These are phyloP conservation scores for Volvox africanus DNA, from an alignment of 139 green algal species.

Conservation along the genomic window DNA sequence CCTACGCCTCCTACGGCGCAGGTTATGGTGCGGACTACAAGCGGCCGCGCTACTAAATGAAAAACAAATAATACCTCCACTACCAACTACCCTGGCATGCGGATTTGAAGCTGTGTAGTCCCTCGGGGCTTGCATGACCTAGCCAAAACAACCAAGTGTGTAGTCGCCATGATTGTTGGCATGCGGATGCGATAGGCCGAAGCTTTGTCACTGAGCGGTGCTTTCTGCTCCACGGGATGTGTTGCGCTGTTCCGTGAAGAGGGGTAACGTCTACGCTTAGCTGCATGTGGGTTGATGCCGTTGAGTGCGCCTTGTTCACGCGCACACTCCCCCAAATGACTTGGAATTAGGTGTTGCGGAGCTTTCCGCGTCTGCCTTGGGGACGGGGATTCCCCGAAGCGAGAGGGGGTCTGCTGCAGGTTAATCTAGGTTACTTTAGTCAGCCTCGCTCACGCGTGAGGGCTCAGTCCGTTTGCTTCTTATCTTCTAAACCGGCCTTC, in stretches of 20 bases:
- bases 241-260: neutral
- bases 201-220: neutral
- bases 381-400: neutral
- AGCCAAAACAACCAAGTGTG: too few relatives aligned
- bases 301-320: neutral
- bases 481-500: too few relatives aligned
- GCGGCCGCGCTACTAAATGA: conserved; percentile 39
- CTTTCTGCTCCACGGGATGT: neutral
- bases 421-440: too few relatives aligned
- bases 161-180: too few relatives aligned
- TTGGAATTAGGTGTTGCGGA: neutral
- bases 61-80: neutral
- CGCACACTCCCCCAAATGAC: too few relatives aligned
- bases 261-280: neutral
- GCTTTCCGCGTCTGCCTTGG: neutral
- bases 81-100: conserved; percentile 2
- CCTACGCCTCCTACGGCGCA: conserved; percentile 19
- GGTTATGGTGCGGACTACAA: conserved; percentile 40
- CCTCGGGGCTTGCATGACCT: too few relatives aligned
- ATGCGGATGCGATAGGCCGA: neutral
- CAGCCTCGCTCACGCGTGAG: too few relatives aligned
- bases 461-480: too few relatives aligned
- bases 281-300: neutral
- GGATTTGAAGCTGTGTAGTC: neutral
- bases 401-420: neutral